These are phyloP conservation scores for Daldinia sp. DNA, from an alignment of 2,329 filamentous ascomycete species.

Conservation along the genomic window DNA sequence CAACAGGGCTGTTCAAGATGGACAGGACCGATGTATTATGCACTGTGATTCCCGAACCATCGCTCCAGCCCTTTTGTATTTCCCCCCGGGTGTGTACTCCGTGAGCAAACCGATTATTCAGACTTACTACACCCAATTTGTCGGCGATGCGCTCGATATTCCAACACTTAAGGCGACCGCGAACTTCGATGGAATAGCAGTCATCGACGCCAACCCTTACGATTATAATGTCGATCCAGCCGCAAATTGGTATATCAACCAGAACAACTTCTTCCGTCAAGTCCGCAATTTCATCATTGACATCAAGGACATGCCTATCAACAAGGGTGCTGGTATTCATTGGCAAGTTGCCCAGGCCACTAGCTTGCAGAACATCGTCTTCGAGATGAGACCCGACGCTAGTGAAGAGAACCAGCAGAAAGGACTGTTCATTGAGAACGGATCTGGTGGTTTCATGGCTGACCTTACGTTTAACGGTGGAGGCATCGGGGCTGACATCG, in stretches of 20 bases:
- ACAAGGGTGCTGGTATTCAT: conserved; percentile 75
- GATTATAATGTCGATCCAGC: conserved; percentile 56
- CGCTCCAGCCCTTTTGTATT: conserved; percentile 89
- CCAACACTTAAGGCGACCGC: conserved; percentile 79
- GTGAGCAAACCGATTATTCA: conserved; percentile 82
- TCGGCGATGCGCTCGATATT: conserved; percentile 77
- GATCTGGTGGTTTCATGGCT: conserved; percentile 83
- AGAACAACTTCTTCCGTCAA: conserved; percentile 85
- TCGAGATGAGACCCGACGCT: conserved; percentile 77
- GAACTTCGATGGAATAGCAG: conserved; percentile 82
- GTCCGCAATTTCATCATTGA: conserved; percentile 85
- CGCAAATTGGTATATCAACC: conserved; percentile 80
- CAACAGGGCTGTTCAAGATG: conserved; percentile 81
- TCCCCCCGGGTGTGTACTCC: conserved; percentile 86
- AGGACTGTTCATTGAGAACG: conserved; percentile 86
- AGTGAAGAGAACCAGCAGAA: conserved; percentile 72
- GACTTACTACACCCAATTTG: conserved; percentile 92
- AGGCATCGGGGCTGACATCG: conserved; percentile 78
- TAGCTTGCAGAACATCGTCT: conserved; percentile 80
- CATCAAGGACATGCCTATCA: conserved; percentile 69
- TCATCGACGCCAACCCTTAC: conserved; percentile 91
- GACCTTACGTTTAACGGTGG: conserved; percentile 87
- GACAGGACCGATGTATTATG: conserved; percentile 75
- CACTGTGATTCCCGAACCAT: conserved; percentile 85
- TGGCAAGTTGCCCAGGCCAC: conserved; percentile 89